Conservation (phyloP, 2,329 filamentous ascomycete genomes). For the Didymella glomerata region DNA sequence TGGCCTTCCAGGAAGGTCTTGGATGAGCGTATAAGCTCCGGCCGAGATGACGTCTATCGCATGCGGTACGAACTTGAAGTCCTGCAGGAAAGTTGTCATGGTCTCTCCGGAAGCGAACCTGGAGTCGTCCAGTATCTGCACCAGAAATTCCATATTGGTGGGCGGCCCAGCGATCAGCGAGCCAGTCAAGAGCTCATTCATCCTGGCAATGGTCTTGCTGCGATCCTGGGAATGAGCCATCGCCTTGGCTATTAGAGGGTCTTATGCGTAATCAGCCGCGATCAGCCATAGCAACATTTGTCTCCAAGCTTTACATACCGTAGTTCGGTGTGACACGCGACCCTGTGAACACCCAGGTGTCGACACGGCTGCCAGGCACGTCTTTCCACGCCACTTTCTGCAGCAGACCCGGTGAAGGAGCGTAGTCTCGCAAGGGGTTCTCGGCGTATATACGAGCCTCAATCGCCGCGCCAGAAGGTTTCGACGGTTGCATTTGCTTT, state of each 20-base stretch:
- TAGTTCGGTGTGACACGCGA: constrained; percentile 66
- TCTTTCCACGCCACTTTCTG: constrained; percentile 66
- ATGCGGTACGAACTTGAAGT: constrained; percentile 59
- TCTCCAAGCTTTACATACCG: constrained; percentile 45
- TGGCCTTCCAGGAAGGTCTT: constrained; percentile 67
- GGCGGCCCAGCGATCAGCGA: constrained; percentile 63
- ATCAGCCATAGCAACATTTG: neutral
- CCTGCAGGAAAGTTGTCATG: constrained; percentile 64
- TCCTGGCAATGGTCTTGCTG: constrained; percentile 55
- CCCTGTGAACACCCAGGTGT: constrained; percentile 70
- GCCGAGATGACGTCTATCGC: constrained; percentile 65
- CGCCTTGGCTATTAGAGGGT: constrained; percentile 66
- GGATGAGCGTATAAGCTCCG: constrained; percentile 66
- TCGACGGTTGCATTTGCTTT: constrained; percentile 53
- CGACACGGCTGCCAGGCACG: constrained; percentile 61
- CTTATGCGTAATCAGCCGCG: constrained; percentile 33
- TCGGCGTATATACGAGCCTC: constrained; percentile 66
- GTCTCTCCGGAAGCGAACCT: constrained; percentile 62
- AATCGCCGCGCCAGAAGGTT: constrained; percentile 60
- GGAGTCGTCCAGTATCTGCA: constrained; percentile 57
- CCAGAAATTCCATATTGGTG: constrained; percentile 66
- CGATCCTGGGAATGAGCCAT: constrained; percentile 62
- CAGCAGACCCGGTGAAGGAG: constrained; percentile 66
- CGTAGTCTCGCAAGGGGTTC: constrained; percentile 66
- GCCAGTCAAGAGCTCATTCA: constrained; percentile 55